A percentile compares a stretch with the other conserved stretches of the same genome.
Evolutionary conservation across 2,329 filamentous ascomycete species (phyloP).

Genomic region (Phoma sp.): DNA sequence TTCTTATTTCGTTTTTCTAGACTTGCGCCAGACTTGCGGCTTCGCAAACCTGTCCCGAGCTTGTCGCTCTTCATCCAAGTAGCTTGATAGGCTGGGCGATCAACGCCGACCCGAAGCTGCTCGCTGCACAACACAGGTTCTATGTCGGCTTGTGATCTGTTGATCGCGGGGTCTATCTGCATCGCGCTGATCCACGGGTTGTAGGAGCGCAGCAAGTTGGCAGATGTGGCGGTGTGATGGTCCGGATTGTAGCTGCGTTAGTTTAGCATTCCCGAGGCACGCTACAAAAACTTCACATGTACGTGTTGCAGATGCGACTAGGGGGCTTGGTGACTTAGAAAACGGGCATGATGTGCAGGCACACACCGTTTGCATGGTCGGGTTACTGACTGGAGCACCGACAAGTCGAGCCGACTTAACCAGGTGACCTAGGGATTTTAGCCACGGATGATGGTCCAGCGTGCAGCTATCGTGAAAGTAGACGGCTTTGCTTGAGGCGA

Average conservation of each 20-base stretch:
- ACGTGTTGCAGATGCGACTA: neutral
- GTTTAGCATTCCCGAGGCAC: conserved; percentile 13
- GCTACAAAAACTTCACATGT: neutral
- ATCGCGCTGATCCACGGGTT: neutral
- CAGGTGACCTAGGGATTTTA: conserved; percentile 8
- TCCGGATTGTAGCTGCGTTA: conserved; percentile 11
- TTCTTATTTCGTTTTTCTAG: conserved; percentile 7
- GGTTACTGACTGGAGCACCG: neutral
- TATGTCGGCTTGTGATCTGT: conserved; percentile 12
- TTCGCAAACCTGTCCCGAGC: neutral
- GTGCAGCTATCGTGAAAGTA: neutral
- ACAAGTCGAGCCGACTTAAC: conserved; percentile 1
- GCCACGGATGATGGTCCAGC: conserved; percentile 1
- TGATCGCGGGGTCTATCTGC: conserved; percentile 3
- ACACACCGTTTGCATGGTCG: conserved; percentile 5
- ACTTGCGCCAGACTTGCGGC: conserved; percentile 10
- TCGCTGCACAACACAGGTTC: conserved; percentile 12
- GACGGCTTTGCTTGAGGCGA: neutral
- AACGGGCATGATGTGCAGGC: conserved; percentile 15
- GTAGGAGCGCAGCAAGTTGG: neutral
- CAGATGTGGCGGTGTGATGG: conserved; percentile 17
- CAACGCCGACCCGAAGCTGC: neutral
- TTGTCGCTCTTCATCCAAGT: neutral
- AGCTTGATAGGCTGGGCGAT: conserved; percentile 9
- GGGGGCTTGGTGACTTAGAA: neutral